Base-by-base conservation (phyloP, 2,329 filamentous ascomycete species). In the Calycina marina region DNA sequence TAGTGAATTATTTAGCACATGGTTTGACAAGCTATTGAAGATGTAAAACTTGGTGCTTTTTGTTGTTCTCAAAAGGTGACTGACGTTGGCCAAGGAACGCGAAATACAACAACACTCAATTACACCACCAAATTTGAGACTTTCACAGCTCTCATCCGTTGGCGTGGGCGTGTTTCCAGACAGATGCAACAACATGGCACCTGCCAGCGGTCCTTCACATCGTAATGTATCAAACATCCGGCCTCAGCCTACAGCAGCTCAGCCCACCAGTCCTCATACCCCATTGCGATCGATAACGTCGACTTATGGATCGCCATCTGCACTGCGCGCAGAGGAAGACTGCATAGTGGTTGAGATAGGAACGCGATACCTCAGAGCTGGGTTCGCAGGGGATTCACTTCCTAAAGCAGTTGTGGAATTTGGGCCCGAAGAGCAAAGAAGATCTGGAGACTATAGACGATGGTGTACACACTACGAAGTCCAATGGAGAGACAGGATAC, bases 301-400 rank as follows among this genome's bases (percentile, higher is more conserved):
- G 30, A 55, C 62, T 18, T 70, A 74, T 49, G 63, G 72, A 43
- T 69, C 69, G 28, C 62, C 72, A 42, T 68, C 72, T 38, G 56
- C 72, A 47, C 54, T 80, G 44, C 63, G 75, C 48, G 60, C 77
- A 47, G 85, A 93, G 47, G 90, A 98, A 49, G 90, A 94, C 44
- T 64, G 77, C 5, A 57, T 93, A 4, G 68, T 98, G 25, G 63
- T 94, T 31, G 85, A 96, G 53, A 54, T 96, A 20, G 86, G 85
- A 1, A 70, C 81, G 6, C 72, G 88, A 14, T 78, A 74, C 55
- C 55, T 96, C 15, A 73, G 79, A 27, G 77, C 79, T 6, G 90
- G 90, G 0, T 90, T 94, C 51, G 82, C 86, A 4, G 86, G 86
- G 31, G 86, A 93, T 54, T 69, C 75, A 26, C 58, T 64, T 3